Percentiles rank a stretch among this genome's conserved stretches.
Evolutionary conservation across 2,329 filamentous ascomycete genomes (phyloP).

Genomic region (Helminthosporium solani): DNA sequence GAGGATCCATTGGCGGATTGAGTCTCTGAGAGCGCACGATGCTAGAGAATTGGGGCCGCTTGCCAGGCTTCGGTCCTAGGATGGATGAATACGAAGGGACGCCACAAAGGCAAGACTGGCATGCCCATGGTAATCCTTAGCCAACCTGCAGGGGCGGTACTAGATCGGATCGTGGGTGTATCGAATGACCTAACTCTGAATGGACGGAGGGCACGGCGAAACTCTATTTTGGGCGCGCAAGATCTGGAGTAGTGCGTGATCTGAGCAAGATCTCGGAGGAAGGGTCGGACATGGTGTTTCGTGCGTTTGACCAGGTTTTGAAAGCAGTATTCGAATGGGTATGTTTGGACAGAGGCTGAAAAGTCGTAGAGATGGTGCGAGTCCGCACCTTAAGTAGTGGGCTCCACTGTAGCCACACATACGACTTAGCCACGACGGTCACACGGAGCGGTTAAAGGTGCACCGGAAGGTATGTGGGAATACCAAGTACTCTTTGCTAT

Average conservation of each 20-base stretch:
- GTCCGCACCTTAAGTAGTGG: conserved; percentile 16
- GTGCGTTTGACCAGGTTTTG: background rate
- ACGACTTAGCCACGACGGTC: conserved; percentile 7
- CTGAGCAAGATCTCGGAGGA: conserved; percentile 1
- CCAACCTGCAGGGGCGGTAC: background rate
- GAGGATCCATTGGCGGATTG: background rate
- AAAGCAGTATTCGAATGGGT: background rate
- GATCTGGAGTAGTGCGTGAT: conserved; percentile 4
- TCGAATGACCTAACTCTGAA: conserved; percentile 4
- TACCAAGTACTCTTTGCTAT: conserved; percentile 5
- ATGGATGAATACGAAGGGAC: background rate
- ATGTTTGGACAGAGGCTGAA: conserved; percentile 8
- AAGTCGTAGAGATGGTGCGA: background rate
- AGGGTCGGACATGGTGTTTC: background rate
- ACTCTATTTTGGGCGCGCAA: conserved; percentile 5
- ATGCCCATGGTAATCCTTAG: background rate
- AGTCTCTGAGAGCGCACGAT: no score
- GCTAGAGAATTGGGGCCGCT: background rate
- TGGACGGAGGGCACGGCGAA: background rate
- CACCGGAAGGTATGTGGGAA: conserved; percentile 12
- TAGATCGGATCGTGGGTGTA: background rate
- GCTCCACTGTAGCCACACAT: conserved; percentile 6
- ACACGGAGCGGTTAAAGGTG: conserved; percentile 19
- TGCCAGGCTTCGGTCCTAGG: background rate
- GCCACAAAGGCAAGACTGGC: conserved; percentile 4